A percentile compares a stretch with the other conserved stretches of the same genome.
Conservation (phyloP, 257 asterid genomes). For the Petunia axillaris region DNA sequence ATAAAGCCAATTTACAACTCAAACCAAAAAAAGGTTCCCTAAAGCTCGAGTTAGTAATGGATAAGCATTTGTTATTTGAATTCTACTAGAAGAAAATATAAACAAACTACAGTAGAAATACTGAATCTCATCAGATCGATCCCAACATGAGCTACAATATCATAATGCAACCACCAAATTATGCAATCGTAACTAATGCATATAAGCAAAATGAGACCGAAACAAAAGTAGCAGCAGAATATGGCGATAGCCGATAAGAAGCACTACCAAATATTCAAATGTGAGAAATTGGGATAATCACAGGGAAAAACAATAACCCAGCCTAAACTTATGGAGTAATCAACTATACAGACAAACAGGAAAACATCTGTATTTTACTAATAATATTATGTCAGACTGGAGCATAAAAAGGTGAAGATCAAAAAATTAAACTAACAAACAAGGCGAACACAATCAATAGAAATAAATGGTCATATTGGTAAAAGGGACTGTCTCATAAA, state of each 20-base stretch:
- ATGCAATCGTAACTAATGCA: conserved; percentile 13
- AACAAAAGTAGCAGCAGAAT: conserved; percentile 1
- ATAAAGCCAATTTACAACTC: conserved; percentile 1
- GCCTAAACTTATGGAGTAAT: background rate
- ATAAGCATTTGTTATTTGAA: conserved; percentile 12
- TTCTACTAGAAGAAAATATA: conserved; percentile 3
- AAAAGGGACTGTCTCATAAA: background rate
- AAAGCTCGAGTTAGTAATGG: background rate
- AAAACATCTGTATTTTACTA: background rate
- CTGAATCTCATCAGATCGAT: background rate
- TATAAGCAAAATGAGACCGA: background rate
- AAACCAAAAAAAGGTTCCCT: background rate
- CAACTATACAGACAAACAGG: background rate
- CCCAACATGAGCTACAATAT: conserved; percentile 3
- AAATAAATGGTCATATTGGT: background rate
- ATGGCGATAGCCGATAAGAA: background rate
- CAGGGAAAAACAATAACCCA: background rate
- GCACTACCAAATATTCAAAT: background rate
- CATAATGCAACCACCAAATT: background rate
- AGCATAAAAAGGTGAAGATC: background rate
- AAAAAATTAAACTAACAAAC: background rate
- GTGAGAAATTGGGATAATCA: background rate
- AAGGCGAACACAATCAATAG: background rate
- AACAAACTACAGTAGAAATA: conserved; percentile 3
- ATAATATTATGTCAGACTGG: background rate